Evolutionary conservation across 352 stramenopile genomes (phyloP).

Genomic region (Phytophthora meadii): DNA sequence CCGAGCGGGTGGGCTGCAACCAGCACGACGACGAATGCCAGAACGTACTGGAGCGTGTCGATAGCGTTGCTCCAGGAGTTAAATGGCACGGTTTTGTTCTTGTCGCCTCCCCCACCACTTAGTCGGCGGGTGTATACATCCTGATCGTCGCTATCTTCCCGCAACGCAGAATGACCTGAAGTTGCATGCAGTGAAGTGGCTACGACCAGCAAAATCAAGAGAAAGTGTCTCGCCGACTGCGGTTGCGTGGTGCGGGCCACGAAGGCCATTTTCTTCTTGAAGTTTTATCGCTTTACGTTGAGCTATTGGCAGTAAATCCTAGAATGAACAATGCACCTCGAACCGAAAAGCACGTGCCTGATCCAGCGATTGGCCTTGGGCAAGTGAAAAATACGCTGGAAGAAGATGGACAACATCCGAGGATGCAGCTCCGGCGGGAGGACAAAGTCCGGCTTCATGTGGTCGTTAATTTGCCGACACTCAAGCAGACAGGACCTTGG

Average conservation of each 20-base stretch:
- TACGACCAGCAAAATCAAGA: slow-evolving; percentile 24
- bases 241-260: slow-evolving; percentile 15
- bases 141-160: slow-evolving; percentile 20
- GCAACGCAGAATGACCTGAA: slow-evolving; percentile 18
- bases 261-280: slow-evolving; percentile 23
- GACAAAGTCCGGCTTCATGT: slow-evolving; percentile 30
- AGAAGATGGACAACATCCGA: slow-evolving; percentile 26
- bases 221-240: slow-evolving; percentile 15
- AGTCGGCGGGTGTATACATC: slow-evolving; percentile 16
- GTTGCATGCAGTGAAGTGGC: slow-evolving; percentile 17
- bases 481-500: slow-evolving; percentile 5
- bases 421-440: slow-evolving; percentile 16
- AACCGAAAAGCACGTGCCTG: slow-evolving; percentile 11
- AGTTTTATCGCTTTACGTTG: slow-evolving; percentile 15
- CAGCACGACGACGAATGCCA: slow-evolving; percentile 65
- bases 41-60: slow-evolving; percentile 49
- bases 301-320: slow-evolving; percentile 22
- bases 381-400: slow-evolving; percentile 13
- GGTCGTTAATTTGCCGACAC: neutral
- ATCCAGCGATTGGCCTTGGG: slow-evolving; percentile 19
- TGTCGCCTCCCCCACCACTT: slow-evolving; percentile 23
- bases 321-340: slow-evolving; percentile 18
- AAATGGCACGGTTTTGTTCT: slow-evolving; percentile 52
- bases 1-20: slow-evolving; percentile 61
- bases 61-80: slow-evolving; percentile 44